A percentile compares a stretch with the other conserved stretches of the same genome.
These are phyloP conservation scores for Senna tora DNA, from an alignment of 306 rosid genomes.

Conservation along the genomic window DNA sequence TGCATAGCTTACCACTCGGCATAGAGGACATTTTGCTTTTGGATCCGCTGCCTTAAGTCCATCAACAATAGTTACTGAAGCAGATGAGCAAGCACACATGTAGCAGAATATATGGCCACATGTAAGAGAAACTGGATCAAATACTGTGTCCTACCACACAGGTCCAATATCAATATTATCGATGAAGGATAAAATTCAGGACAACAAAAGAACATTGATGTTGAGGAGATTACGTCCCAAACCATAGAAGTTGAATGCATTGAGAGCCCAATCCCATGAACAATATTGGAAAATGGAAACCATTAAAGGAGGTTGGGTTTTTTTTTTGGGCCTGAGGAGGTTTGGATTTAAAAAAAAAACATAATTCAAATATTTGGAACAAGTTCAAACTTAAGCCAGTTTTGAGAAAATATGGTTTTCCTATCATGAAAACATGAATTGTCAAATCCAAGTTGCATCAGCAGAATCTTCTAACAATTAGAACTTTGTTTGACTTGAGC, in stretches of 20 bases:
- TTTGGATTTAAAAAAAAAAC: slow-evolving; percentile 21
- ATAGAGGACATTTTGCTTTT: slow-evolving; percentile 79
- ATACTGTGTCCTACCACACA: slow-evolving; percentile 75
- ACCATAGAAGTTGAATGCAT: slow-evolving; percentile 19
- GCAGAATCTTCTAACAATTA: neutral
- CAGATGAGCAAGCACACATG: slow-evolving; percentile 89
- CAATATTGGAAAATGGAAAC: neutral
- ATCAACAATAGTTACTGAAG: slow-evolving; percentile 75
- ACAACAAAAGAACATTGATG: neutral
- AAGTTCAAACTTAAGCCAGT: neutral
- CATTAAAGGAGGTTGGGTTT: slow-evolving; percentile 8
- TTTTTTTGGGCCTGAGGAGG: slow-evolving; percentile 1
- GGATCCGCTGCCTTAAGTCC: slow-evolving; percentile 64
- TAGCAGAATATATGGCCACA: slow-evolving; percentile 97
- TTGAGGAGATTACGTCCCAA: neutral
- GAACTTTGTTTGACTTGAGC: neutral
- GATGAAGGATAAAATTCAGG: slow-evolving; percentile 16
- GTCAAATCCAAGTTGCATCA: slow-evolving; percentile 3
- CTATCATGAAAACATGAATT: no score
- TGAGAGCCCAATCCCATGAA: no score
- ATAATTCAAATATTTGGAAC: slow-evolving; percentile 9
- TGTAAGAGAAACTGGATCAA: slow-evolving; percentile 90
- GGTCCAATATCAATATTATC: slow-evolving; percentile 18
- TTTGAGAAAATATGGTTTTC: neutral
- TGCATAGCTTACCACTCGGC: slow-evolving; percentile 63